Percentiles rank a stretch among this genome's conserved stretches.
Conservation (phyloP, 257 asterid species). For the Jacaranda copaia region DNA sequence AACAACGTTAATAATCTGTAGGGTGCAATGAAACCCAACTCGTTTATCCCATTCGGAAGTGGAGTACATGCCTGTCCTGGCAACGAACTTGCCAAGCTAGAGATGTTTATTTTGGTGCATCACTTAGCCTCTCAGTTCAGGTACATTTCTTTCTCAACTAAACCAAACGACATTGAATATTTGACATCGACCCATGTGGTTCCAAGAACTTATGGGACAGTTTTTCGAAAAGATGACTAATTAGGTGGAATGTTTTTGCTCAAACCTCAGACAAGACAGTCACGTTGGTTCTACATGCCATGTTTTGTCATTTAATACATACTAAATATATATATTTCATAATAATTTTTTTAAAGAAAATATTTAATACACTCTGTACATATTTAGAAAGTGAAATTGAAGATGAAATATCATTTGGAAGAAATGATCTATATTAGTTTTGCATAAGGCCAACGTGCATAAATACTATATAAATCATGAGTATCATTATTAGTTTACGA, state of each 20-base stretch:
- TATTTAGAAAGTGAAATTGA: too few species aligned
- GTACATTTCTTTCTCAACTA: conserved; percentile 36
- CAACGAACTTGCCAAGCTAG: conserved; percentile 86
- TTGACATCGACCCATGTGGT: too few species aligned
- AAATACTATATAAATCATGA: background rate
- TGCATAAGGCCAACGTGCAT: background rate
- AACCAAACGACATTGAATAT: too few species aligned
- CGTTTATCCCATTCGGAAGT: conserved; percentile 88
- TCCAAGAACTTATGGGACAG: too few species aligned
- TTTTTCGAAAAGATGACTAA: too few species aligned
- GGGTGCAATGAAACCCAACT: conserved; percentile 73
- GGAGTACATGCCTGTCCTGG: conserved; percentile 96
- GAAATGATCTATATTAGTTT: background rate
- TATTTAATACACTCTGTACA: too few species aligned
- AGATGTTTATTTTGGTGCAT: conserved; percentile 77
- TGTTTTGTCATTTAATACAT: too few species aligned
- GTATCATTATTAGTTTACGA: background rate
- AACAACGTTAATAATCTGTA: conserved; percentile 26
- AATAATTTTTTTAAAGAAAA: too few species aligned
- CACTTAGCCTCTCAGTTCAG: conserved; percentile 77
- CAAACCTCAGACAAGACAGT: too few species aligned
- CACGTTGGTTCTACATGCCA: too few species aligned
- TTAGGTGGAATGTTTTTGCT: too few species aligned
- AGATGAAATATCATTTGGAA: background rate
- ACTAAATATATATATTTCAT: too few species aligned